Conservation (phyloP, 108 stramenopile genomes). For the Fistulifera pelliculosa region DNA sequence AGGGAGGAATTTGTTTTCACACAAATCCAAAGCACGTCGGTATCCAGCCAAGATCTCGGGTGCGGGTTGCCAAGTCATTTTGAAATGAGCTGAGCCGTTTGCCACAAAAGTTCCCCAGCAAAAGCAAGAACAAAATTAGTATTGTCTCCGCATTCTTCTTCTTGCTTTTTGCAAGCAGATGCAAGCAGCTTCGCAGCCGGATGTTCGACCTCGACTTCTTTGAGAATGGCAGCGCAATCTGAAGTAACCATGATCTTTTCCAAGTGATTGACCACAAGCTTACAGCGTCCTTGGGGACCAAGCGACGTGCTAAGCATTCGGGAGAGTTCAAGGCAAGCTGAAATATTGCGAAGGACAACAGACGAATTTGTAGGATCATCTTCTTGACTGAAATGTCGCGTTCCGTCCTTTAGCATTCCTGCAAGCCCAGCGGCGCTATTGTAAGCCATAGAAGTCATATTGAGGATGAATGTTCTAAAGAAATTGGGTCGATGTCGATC, state of each 20-base stretch:
- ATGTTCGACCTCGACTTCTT: conserved; percentile 95
- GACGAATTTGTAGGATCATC: conserved; percentile 35
- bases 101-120: conserved; percentile 84
- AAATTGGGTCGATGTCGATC: too few relatives aligned
- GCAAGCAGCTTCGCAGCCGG: conserved; percentile 96
- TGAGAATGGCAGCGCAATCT: conserved; percentile 94
- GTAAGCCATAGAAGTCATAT: conserved; percentile 77
- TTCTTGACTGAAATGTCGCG: conserved; percentile 52
- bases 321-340: conserved; percentile 90
- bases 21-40: conserved; percentile 58
- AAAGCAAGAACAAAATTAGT: conserved; percentile 91
- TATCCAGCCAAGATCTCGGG: conserved; percentile 91
- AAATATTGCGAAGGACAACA: conserved; percentile 82
- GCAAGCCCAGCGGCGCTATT: conserved; percentile 78
- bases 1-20: conserved; percentile 55
- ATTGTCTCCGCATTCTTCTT: conserved; percentile 92
- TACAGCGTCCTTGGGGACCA: conserved; percentile 97
- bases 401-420: conserved; percentile 85
- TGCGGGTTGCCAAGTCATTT: conserved; percentile 76
- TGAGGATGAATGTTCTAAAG: too few relatives aligned
- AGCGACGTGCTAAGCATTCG: conserved; percentile 88
- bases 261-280: conserved; percentile 97
- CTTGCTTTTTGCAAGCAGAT: conserved; percentile 90
- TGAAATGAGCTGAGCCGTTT: conserved; percentile 88
- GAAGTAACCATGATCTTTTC: conserved; percentile 96